These are phyloP conservation scores for Trichoderma reesei DNA, from an alignment of 495 filamentous ascomycete species.

Conservation along the genomic window DNA sequence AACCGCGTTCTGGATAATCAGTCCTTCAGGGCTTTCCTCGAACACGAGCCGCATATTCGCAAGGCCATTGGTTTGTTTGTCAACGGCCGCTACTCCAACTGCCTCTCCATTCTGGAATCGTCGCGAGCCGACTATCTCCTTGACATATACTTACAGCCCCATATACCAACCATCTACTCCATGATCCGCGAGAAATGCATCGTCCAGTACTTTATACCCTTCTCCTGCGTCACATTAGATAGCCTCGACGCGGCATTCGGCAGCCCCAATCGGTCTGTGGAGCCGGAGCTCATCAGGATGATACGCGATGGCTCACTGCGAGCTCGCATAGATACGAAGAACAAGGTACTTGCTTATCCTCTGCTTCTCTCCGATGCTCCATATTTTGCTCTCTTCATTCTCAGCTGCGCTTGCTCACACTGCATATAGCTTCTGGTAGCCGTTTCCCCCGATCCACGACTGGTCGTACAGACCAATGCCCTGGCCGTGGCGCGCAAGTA, in stretches of 20 bases:
- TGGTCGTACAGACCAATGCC: constrained; percentile 55
- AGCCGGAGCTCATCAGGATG: constrained; percentile 66
- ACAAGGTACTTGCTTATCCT: constrained; percentile 41
- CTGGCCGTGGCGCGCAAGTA: constrained; percentile 60
- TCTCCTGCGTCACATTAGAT: constrained; percentile 61
- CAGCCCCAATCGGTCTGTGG: constrained; percentile 47
- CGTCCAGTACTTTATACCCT: constrained; percentile 78
- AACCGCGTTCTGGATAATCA: constrained; percentile 64
- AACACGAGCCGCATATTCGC: constrained; percentile 88
- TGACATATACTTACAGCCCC: constrained; percentile 75
- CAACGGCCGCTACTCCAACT: constrained; percentile 74
- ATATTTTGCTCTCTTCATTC: constrained; percentile 2
- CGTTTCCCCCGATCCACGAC: constrained; percentile 52
- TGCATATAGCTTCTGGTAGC: constrained; percentile 52
- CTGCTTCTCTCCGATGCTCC: constrained; percentile 10
- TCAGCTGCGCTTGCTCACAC: constrained; percentile 8
- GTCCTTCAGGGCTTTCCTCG: constrained; percentile 76
- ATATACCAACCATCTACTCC: constrained; percentile 58
- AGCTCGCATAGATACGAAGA: constrained; percentile 75
- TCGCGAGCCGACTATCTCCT: constrained; percentile 80
- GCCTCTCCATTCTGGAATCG: constrained; percentile 69
- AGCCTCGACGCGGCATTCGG: constrained; percentile 60
- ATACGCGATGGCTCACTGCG: constrained; percentile 63
- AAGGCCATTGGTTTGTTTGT: constrained; percentile 83
- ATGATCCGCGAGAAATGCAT: constrained; percentile 82